Evolutionary conservation across 164 flowering plant genomes (phyloP).

Genomic region (Pachysandra terminalis): DNA sequence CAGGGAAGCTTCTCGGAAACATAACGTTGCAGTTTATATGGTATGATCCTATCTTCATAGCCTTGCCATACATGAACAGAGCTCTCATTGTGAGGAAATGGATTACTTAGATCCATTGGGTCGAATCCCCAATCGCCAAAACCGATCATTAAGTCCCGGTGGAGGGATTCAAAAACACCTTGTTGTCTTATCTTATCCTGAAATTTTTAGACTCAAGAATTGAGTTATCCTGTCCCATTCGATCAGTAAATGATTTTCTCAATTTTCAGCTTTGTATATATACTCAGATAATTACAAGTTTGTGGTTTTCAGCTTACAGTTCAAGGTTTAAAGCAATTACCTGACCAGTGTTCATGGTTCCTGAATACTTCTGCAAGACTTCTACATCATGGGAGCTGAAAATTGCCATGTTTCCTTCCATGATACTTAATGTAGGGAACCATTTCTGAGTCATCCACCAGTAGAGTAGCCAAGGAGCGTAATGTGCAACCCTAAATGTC

Average conservation of each 20-base stretch:
- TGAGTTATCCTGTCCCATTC: background rate
- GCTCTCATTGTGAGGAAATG: conserved; percentile 25
- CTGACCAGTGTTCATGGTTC: conserved; percentile 17
- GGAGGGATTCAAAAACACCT: conserved; percentile 12
- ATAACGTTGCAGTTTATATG: conserved; percentile 25
- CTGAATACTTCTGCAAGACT: conserved; percentile 23
- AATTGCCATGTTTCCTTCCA: conserved; percentile 17
- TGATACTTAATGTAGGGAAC: conserved; percentile 32
- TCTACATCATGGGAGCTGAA: conserved; percentile 35
- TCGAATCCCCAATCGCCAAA: conserved; percentile 40
- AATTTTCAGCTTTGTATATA: too few species aligned
- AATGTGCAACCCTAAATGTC: conserved; percentile 47
- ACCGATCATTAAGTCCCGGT: conserved; percentile 12
- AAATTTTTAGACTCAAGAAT: background rate
- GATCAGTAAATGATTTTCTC: too few species aligned
- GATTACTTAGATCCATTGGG: conserved; percentile 31
- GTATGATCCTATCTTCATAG: conserved; percentile 30
- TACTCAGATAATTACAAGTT: too few species aligned
- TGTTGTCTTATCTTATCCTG: conserved; percentile 49
- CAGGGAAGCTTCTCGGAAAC: conserved; percentile 34
- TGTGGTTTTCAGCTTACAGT: too few species aligned
- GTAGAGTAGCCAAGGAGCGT: conserved; percentile 47
- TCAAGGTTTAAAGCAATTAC: conserved; percentile 10
- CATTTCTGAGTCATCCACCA: conserved; percentile 64
- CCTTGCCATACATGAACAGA: conserved; percentile 39